Base-by-base conservation (phyloP, 352 stramenopile species). In the Globisporangium iwayamae region DNA sequence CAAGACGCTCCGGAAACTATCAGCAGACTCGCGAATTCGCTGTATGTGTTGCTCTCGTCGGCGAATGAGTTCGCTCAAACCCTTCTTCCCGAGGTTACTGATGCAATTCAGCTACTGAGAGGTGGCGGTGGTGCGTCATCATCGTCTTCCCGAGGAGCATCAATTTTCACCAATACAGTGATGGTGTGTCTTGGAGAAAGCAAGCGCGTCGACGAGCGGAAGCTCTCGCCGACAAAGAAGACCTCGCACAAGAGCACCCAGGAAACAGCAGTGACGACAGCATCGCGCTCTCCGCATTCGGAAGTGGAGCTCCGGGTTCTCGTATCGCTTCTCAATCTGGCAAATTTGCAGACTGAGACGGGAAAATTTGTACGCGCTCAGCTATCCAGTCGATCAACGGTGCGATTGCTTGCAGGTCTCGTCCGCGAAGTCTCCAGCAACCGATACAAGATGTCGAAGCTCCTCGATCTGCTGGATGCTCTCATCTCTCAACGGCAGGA, bases 321-420 rank as follows among this genome's bases (percentile, higher is more conserved):
- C 58, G 70, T 45, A 13, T 81, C 45, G 43, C 78, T 53, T 55
- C 48, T 39, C 56, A 41, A 38, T 22, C 22, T 85, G n/a, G 68
- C 64, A n/a, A 67, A 53, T n/a, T 59, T 32, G 20, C 50, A 63
- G 30, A 67, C 69, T 46, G 52, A 68, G 2, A 70, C 58, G n/a
- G 70, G 76, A n/a, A 50, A 63, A 13, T 83, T 87, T 47, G 73
- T 74, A 30, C 70, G 76, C 2, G 50, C 59, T 36, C 74, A 85
- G 43, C 74, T 87, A 28, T 87, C 78, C 11, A 70, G 53, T 46
- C 66, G 67, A 25, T 41, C 61, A 13, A 58, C 72, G 1, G 61
- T 82, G 46, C 73, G 71, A 11, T 63, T 85, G 25, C 60, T 87
- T 13, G 56, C 62, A 6, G 52, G 52, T 20, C 54, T 80, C 43